Evolutionary conservation across 2,329 filamentous ascomycete species (phyloP), one percentile per base, ranked within the genome.

Genomic region (Graphilbum ipis-grandicollis): DNA sequence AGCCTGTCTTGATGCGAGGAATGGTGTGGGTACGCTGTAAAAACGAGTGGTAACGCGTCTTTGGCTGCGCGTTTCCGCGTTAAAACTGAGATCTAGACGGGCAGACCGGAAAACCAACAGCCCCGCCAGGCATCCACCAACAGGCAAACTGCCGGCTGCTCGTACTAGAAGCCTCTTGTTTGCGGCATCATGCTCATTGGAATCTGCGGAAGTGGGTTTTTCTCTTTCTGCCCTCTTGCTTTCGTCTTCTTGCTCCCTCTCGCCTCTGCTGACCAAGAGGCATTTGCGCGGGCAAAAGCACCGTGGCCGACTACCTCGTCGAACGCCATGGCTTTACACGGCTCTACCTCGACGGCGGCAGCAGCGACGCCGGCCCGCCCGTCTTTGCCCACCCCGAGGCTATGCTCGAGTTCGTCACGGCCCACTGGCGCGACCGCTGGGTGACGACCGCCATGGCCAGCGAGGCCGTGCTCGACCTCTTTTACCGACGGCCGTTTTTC

Each of bases 251-350:
- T 31, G 6, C 10, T 10, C 21, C 21, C 21, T 10, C 21, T 23
- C 5, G 10, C 21, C 21, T 6, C 5, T 28, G 10, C 26, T n/a
- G n/a, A n/a, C n/a, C 5, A 30, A 30, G 50, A 90, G 86, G 82
- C 50, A 88, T 94, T 49, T 96, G 86, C 61, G 77, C 88, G 34
- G 90, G 90, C 50, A 96, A 94, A 62, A 77, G 75, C 52, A 83
- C 84, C 9, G 82, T 96, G 45, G 85, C 85, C 40, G 72, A 82
- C 38, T 94, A 93, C 54, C 71, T 98, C 9, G 72, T 86, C 44
- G 71, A 85, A 44, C 72, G 86, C 45, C 80, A 94, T 56, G 75
- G 72, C 42, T 98, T 96, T 58, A 74, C 70, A 42, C 71, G 72
- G 33, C 68, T 94, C 39, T 66, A 71, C 47, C 65, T 93, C 22